phyloP scores from a whole-genome alignment of 768 basidiomycete genomes.

The Pilatotrama ljubarskyi region DNA sequence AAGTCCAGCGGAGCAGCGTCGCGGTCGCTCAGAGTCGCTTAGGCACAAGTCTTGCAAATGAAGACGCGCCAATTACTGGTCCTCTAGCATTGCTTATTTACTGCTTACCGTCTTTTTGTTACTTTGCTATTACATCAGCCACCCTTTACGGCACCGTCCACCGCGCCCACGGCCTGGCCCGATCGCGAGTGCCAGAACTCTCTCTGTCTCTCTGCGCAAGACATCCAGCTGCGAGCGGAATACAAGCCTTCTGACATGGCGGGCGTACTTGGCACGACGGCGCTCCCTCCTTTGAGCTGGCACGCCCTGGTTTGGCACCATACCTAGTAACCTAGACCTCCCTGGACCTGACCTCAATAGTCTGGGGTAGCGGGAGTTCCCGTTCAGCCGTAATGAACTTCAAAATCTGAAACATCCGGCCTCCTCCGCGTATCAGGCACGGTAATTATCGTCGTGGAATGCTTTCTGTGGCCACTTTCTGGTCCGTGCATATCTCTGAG shows the following conservation, averaged over 20 bases:
- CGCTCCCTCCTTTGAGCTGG: background rate
- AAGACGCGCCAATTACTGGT: conserved; percentile 1
- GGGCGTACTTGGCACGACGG: background rate
- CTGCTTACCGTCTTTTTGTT: background rate
- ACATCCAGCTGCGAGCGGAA: too few species aligned
- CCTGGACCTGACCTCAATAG: too few species aligned
- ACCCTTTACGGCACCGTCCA: background rate
- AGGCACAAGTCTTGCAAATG: conserved; percentile 13
- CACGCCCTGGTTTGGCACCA: background rate
- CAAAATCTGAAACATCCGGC: conserved; percentile 4
- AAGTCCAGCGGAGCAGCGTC: conserved; percentile 20
- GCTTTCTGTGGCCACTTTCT: background rate
- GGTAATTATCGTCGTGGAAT: conserved; percentile 12
- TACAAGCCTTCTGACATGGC: too few species aligned
- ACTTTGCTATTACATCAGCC: conserved; percentile 14
- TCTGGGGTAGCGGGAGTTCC: background rate
- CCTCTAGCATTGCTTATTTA: background rate
- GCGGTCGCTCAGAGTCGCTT: conserved; percentile 13
- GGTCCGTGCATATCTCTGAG: background rate
- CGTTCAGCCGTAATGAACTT: background rate
- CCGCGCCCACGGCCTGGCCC: conserved; percentile 4
- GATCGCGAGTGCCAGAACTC: background rate
- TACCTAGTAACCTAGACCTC: background rate
- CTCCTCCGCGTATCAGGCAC: conserved; percentile 14
- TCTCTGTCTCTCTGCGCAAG: background rate